Base-by-base conservation (phyloP, 768 basidiomycete species). In the Mrakia hoshinonis region DNA sequence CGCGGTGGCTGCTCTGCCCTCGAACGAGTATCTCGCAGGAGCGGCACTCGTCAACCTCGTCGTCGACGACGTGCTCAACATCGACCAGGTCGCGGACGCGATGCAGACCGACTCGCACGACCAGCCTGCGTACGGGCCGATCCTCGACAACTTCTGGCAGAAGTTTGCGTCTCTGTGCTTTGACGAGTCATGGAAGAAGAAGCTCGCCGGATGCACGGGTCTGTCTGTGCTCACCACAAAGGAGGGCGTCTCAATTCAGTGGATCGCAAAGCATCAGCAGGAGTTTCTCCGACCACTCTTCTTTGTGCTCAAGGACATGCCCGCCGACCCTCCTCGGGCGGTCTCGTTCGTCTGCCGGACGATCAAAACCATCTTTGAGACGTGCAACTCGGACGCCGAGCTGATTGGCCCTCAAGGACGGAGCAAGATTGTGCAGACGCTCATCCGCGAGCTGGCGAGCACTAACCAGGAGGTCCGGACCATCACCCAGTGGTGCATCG, bases 251-350 rank as follows among this genome's bases (percentile, higher is more conserved):
- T 89, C 88, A 22, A 82, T 84, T 61, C 85, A 84, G 74, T 92
- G 93, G 90, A 84, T 92, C 67, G 84, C 85, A 73, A 90, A 94
- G 67, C 87, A 92, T 61, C 90, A 95, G 78, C 84, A 90, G 38
- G 95, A 98, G 74, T 86, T 96, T 73, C 85, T 92, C 67, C 89
- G 93, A 65, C 92, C 90, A 5, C 84, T 98, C 31, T 83, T 97
- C 38, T 91, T 92, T 76, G 88, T 94, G 73, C 82, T 99, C 61
- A 96, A 98, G 78, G 95, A 98, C 77, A 89, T 96, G 76, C 93
- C 95, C 0, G 85, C 86, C 74, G 94, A 97, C 75, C 83, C 93
- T 26, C 91, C 93, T 20, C 85, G 86, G 7, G 87, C 93, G 74
- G 85, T 91, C 34, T 85, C 87, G 39, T 86, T 89, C 60, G 89